Conservation (phyloP, 768 basidiomycete genomes). For the Leccinum variicolor region DNA sequence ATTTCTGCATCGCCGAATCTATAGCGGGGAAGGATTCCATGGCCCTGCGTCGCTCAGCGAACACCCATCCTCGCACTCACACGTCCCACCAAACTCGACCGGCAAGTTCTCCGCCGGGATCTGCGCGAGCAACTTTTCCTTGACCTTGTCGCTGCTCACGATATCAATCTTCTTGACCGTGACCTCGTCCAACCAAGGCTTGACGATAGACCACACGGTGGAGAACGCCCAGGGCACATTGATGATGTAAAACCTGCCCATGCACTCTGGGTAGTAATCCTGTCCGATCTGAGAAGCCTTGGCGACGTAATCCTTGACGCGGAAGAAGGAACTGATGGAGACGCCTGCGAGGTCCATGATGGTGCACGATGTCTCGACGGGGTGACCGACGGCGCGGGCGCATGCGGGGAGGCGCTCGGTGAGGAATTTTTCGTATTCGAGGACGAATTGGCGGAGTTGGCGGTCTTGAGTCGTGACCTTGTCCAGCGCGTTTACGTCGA, state of each 20-base stretch:
- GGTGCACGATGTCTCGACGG: conserved; percentile 96
- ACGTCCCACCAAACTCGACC: conserved; percentile 78
- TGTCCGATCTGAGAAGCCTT: conserved; percentile 78
- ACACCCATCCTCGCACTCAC: conserved; percentile 77
- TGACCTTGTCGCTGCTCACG: conserved; percentile 62
- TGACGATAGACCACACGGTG: conserved; percentile 84
- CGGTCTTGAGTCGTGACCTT: conserved; percentile 80
- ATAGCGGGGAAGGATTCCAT: conserved; percentile 55
- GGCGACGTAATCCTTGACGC: conserved; percentile 89
- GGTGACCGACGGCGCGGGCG: conserved; percentile 67
- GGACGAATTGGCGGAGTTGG: conserved; percentile 83
- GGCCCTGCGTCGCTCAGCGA: conserved; percentile 88
- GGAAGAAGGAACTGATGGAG: conserved; percentile 74
- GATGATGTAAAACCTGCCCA: conserved; percentile 99
- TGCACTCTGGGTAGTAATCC: conserved; percentile 87
- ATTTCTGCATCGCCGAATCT: conserved; percentile 8
- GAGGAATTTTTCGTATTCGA: conserved; percentile 91
- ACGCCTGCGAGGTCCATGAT: conserved; percentile 86
- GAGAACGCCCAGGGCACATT: conserved; percentile 94
- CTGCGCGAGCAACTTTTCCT: conserved; percentile 73
- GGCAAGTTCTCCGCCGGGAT: conserved; percentile 85
- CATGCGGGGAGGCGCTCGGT: conserved; percentile 78
- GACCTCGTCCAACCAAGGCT: conserved; percentile 92
- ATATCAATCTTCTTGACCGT: conserved; percentile 96
- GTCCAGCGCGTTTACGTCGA: conserved; percentile 85